These are phyloP conservation scores for Gossypium davidsonii DNA, from an alignment of 441 rosid species.

Conservation along the genomic window DNA sequence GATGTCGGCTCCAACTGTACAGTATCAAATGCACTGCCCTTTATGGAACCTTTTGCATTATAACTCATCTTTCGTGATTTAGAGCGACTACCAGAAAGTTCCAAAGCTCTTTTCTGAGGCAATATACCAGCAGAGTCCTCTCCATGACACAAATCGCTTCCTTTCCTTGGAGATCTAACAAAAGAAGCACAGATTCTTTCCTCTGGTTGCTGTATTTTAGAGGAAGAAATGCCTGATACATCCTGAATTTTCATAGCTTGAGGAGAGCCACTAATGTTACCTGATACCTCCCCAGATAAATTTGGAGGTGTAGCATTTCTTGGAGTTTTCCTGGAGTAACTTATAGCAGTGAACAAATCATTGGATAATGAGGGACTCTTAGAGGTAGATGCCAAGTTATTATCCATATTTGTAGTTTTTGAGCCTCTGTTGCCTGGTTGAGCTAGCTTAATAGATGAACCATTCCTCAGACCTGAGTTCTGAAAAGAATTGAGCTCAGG, in stretches of 20 bases:
- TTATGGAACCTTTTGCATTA: constrained; percentile 23
- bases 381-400: constrained; percentile 25
- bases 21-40: constrained; percentile 22
- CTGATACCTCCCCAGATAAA: constrained; percentile 27
- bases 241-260: constrained; percentile 15
- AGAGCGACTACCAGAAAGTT: constrained; percentile 25
- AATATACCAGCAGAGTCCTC: constrained; percentile 26
- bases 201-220: constrained; percentile 23
- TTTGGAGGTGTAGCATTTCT: constrained; percentile 32
- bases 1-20: constrained; percentile 21
- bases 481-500: constrained; percentile 23
- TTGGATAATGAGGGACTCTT: constrained; percentile 28
- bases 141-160: constrained; percentile 19
- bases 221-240: constrained; percentile 22
- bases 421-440: constrained; percentile 33
- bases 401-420: constrained; percentile 20
- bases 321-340: constrained; percentile 46
- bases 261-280: constrained; percentile 27
- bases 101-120: constrained; percentile 32
- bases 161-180: constrained; percentile 27
- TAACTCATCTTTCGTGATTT: constrained; percentile 29
- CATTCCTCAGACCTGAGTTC: constrained; percentile 19
- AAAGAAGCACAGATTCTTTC: constrained; percentile 20
- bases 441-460: constrained; percentile 20
- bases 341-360: constrained; percentile 24